Percentiles rank a stretch among this genome's conserved stretches.
Evolutionary conservation across 208 protist species (phyloP).

Genomic region (Jaenimonas drosophilae): DNA sequence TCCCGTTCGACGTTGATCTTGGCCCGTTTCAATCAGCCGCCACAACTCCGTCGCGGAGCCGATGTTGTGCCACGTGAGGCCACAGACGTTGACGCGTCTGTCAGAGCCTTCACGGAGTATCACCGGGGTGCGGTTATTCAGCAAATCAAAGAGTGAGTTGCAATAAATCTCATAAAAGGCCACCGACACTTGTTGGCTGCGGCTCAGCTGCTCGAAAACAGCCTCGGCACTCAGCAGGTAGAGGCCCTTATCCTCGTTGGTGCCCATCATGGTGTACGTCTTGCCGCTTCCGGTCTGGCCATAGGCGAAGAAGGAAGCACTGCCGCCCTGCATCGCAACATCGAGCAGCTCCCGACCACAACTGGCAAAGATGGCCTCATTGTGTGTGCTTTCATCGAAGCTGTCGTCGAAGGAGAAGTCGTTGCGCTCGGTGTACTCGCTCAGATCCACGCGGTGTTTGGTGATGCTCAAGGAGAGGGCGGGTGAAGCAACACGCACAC

Average conservation of each 20-base stretch:
- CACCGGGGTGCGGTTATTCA: slow-evolving; percentile 81
- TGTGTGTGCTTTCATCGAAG: slow-evolving; percentile 64
- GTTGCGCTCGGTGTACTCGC: slow-evolving; percentile 90
- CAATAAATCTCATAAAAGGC: slow-evolving; percentile 96
- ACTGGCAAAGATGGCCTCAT: slow-evolving; percentile 79
- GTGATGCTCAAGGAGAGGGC: slow-evolving; percentile 40
- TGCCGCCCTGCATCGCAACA: slow-evolving; percentile 84
- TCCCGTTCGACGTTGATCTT: slow-evolving; percentile 71
- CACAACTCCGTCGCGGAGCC: slow-evolving; percentile 42
- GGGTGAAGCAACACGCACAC: slow-evolving; percentile 28
- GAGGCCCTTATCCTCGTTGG: slow-evolving; percentile 59
- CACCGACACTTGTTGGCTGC: slow-evolving; percentile 38
- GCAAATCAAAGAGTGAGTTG: slow-evolving; percentile 92
- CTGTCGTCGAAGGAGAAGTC: slow-evolving; percentile 92
- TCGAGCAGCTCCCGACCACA: slow-evolving; percentile 73
- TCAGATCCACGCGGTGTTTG: slow-evolving; percentile 92
- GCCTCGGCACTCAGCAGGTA: slow-evolving; percentile 88
- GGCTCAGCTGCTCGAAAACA: slow-evolving; percentile 60
- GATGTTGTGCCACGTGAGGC: slow-evolving; percentile 76
- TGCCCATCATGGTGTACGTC: slow-evolving; percentile 46
- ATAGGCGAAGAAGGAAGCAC: slow-evolving; percentile 93
- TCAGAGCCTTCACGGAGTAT: slow-evolving; percentile 88
- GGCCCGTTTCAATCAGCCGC: slow-evolving; percentile 62
- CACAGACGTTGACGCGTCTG: slow-evolving; percentile 82
- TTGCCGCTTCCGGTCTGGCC: slow-evolving; percentile 89